phyloP scores from a whole-genome alignment of 192 early-diverging fungal species.

The Linderina pennispora region DNA sequence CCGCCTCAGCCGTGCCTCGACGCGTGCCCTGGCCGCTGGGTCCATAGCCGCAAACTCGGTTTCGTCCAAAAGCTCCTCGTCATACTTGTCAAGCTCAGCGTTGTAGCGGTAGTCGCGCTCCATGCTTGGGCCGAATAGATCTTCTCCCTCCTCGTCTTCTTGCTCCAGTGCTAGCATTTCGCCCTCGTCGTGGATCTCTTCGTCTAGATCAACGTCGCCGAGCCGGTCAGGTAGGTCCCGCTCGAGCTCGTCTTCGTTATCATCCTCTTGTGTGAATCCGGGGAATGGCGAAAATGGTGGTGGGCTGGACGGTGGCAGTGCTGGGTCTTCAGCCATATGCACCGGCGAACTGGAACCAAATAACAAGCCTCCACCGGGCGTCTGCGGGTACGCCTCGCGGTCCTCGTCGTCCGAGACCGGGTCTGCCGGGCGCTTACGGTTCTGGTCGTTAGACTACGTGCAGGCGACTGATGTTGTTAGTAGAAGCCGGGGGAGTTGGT shows the following conservation, averaged over 20 bases:
- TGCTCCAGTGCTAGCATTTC: slow-evolving; percentile 39
- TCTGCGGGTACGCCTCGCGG: slow-evolving; percentile 15
- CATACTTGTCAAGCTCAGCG: slow-evolving; percentile 67
- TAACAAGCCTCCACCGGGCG: slow-evolving; percentile 41
- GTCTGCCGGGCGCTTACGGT: slow-evolving; percentile 38
- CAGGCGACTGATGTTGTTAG: no score
- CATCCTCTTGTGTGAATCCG: slow-evolving; percentile 4
- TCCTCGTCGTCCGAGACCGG: slow-evolving; percentile 24
- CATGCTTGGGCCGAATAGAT: slow-evolving; percentile 83
- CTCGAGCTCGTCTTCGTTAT: slow-evolving; percentile 1
- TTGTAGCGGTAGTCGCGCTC: slow-evolving; percentile 82
- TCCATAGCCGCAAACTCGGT: slow-evolving; percentile 72
- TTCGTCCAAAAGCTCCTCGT: slow-evolving; percentile 79
- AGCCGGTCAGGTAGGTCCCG: slow-evolving; percentile 26
- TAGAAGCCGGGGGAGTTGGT: no score
- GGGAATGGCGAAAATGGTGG: slow-evolving; percentile 38
- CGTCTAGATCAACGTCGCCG: slow-evolving; percentile 18
- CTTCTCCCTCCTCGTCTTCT: slow-evolving; percentile 81
- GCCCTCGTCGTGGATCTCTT: slow-evolving; percentile 25
- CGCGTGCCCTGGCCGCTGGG: slow-evolving; percentile 56
- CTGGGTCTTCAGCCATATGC: slow-evolving; percentile 10
- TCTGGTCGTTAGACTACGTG: slow-evolving; percentile 19
- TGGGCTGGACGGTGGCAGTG: slow-evolving; percentile 39
- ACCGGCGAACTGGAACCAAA: slow-evolving; percentile 38
- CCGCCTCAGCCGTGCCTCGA: slow-evolving; percentile 72